A percentile compares a stretch with the other conserved stretches of the same genome.
phyloP scores from a whole-genome alignment of 768 basidiomycete species.

The Rhodotorula toruloides region DNA sequence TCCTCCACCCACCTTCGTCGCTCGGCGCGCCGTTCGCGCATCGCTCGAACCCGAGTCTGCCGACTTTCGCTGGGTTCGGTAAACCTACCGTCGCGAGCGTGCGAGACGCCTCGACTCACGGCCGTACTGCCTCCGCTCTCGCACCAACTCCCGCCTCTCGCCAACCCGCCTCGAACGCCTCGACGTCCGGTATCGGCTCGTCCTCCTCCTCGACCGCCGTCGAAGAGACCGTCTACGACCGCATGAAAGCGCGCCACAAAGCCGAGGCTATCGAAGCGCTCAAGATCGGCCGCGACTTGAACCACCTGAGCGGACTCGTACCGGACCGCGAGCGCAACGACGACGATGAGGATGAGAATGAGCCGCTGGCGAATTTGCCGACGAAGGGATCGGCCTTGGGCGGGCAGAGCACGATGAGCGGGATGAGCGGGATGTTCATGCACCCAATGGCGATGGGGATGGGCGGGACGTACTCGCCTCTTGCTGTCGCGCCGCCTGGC shows the following conservation, averaged over 20 bases:
- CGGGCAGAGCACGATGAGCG: constrained; percentile 13
- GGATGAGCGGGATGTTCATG: constrained; percentile 10
- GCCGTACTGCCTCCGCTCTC: not conserved
- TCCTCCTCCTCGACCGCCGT: not conserved
- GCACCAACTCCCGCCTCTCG: not conserved
- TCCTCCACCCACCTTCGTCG: not conserved
- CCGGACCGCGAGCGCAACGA: constrained; percentile 7
- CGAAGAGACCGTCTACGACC: constrained; percentile 10
- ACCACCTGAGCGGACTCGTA: constrained; percentile 13
- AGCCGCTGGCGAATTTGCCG: constrained; percentile 29
- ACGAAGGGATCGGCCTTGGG: constrained; percentile 14
- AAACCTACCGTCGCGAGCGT: not conserved
- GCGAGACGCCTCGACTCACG: not conserved
- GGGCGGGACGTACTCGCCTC: constrained; percentile 32
- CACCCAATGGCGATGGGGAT: constrained; percentile 22
- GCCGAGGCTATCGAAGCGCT: constrained; percentile 31
- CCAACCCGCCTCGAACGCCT: not conserved
- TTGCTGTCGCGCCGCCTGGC: constrained; percentile 29
- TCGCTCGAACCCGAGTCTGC: not conserved
- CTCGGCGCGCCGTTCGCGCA: not conserved
- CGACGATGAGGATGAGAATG: constrained; percentile 28
- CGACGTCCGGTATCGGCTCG: not conserved
- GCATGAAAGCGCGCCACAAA: constrained; percentile 36
- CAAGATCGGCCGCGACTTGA: constrained; percentile 30
- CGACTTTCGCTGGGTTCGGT: not conserved